Base-by-base conservation (phyloP, 2,329 filamentous ascomycete genomes). In the Bipolaris cookei region DNA sequence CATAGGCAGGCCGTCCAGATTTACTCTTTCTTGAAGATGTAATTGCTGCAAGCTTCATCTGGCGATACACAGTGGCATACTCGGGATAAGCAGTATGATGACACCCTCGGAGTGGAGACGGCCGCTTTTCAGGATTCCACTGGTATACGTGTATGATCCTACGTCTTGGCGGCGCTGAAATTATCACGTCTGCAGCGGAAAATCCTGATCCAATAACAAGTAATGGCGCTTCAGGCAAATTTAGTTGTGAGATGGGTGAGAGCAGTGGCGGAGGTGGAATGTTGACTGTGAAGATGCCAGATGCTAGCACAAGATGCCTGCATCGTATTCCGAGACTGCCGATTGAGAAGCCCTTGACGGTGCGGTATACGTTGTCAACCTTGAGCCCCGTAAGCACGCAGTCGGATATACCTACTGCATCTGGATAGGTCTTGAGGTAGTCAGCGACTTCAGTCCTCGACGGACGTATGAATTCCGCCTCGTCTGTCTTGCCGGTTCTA, bases 41-140 rank as follows among this genome's bases (percentile, higher is more conserved):
- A 20, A 74, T 65, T 1, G 73, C 73, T 11, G 83, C 81, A 7
- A 81, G 76, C 69, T 86, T 87, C 85, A 88, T 87, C 39, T 83
- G 76, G 13, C 83, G 79, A 62, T 88, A 87, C 1, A 88, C 78
- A 7, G 81, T 79, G 0, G 85, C 84, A 66, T 88, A 88, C 59
- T 87, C 85, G 0, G 85, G 85, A 64, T 88, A 88, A 28, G 84
- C 85, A 42, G 83, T 81, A 44, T 84, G 82, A 64, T 88, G 85
- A 56, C 85, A 87, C 35, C 81, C 80, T 18, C 82, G 81, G 11
- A 88, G 72, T 2, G 85, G 85, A 0, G 84, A 86, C 0, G 84
- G 84, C 16, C 79, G 78, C 4, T 76, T 78, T 7, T 84, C 78
- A 0, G 84, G 83, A n/a, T 80, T 78, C 85, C 85, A 88, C 67